Evolutionary conservation across 345 rosid genomes (phyloP), one percentile per base, ranked within the genome.

Genomic region (Crucihimalaya himalaica): DNA sequence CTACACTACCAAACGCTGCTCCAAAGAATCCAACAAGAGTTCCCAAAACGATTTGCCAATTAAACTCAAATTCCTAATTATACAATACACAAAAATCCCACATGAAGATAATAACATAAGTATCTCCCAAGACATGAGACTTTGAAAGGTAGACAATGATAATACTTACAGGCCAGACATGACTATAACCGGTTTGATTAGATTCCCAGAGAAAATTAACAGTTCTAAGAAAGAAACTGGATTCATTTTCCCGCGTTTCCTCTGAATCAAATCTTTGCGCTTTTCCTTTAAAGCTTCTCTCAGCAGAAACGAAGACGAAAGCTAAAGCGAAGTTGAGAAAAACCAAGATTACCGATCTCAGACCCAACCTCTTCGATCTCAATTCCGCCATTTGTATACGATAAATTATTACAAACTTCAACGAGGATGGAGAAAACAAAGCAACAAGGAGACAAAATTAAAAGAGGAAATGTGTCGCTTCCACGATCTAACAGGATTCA

Each of bases 1-100:
- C 97, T 13, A 88, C 98, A 31, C 98, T 92, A 56, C 98, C 96
- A 71, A 84, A 93, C 4, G 96, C 93, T 14, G 98, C 98, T 34
- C 95, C 98, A 31, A 86, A 80, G 89, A 92, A 90, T 68, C 96
- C 95, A 76, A 92, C 27, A 50, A 84, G 56, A 16, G 84, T 75
- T 29, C 95, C 97, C 75, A 84, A 0, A 23, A 88, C 81, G 51
- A 87, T 86, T 86, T 78, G 81, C 95, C 95, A 93, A 23, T 83
- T 84, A 68, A 93, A 81, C 84, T 86, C 81, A 89, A 86, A 76
- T 16, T 83, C 95, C 96, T 92, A 50, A 10, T 57, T 18, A 40
- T 35, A 34, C 63, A 56, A 27, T 1, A 54, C 6, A n/a, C 35
- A 54, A 28, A 53, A 50, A 6, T 0, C n/a, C 16, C 46, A 53